phyloP scores from a whole-genome alignment of 1,284 basidiomycete genomes.

The Puccinia hordei region DNA sequence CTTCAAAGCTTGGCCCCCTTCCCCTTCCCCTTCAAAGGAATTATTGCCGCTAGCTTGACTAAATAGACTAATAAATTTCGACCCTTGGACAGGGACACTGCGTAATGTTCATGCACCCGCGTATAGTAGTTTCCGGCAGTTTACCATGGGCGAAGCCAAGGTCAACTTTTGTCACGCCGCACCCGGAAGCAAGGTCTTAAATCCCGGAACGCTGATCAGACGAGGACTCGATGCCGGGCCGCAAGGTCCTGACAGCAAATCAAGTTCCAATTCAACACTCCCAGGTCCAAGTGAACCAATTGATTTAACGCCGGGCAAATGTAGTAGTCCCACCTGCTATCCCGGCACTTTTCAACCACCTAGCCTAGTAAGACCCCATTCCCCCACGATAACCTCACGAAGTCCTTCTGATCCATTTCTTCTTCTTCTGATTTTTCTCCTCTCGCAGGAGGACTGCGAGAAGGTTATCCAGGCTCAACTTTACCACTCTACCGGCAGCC shows the following conservation, averaged over 20 bases:
- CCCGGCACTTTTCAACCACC: slow-evolving; percentile 16
- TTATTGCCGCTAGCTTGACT: background rate
- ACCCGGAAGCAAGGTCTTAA: background rate
- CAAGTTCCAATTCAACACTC: background rate
- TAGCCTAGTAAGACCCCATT: background rate
- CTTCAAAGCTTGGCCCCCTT: background rate
- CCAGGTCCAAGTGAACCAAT: background rate
- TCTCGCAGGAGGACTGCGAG: slow-evolving; percentile 5
- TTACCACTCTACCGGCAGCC: slow-evolving; percentile 21
- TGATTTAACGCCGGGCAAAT: slow-evolving; percentile 34
- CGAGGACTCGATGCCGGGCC: background rate
- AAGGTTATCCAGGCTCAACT: slow-evolving; percentile 24
- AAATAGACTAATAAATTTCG: background rate
- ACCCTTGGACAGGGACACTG: background rate
- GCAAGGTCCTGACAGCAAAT: background rate
- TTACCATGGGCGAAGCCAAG: background rate
- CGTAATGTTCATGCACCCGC: background rate
- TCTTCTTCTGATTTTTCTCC: no score
- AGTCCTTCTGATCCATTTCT: background rate
- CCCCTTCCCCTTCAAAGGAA: background rate
- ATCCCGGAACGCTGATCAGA: background rate
- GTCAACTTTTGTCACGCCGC: background rate
- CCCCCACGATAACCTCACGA: background rate
- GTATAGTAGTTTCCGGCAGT: background rate
- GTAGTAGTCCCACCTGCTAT: slow-evolving; percentile 7